Percentiles rank a stretch among this genome's conserved stretches.
Evolutionary conservation across 148 eudicot species (phyloP).

Genomic region (Silene latifolia): DNA sequence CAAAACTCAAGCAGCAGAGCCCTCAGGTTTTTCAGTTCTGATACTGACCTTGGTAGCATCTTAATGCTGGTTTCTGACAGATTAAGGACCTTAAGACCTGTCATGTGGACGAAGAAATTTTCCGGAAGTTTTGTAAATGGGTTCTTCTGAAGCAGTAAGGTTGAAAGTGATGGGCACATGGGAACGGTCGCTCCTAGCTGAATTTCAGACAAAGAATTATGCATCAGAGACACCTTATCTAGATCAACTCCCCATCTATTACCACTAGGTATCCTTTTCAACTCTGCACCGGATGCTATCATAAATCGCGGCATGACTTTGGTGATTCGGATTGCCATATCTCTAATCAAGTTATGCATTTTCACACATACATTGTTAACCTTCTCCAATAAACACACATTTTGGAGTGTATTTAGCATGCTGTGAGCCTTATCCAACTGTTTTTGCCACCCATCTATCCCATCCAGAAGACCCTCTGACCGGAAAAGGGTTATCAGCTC

Average conservation of each 20-base stretch:
- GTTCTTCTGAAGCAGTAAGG: slow-evolving; percentile 23
- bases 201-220: slow-evolving; percentile 28
- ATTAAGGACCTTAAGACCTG: slow-evolving; percentile 24
- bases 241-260: slow-evolving; percentile 22
- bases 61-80: slow-evolving; percentile 25
- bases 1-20: slow-evolving; percentile 25
- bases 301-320: slow-evolving; percentile 19
- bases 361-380: slow-evolving; percentile 10
- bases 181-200: slow-evolving; percentile 23
- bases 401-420: slow-evolving; percentile 28
- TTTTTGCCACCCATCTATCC: slow-evolving; percentile 19
- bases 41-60: slow-evolving; percentile 20
- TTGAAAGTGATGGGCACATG: slow-evolving; percentile 24
- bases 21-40: slow-evolving; percentile 24
- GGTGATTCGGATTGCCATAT: slow-evolving; percentile 28
- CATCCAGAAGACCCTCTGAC: slow-evolving; percentile 24
- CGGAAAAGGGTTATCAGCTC: slow-evolving; percentile 28
- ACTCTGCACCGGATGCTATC: slow-evolving; percentile 25
- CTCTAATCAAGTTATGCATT: slow-evolving; percentile 28
- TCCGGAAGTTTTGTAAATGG: slow-evolving; percentile 30
- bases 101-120: slow-evolving; percentile 20
- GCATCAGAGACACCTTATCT: slow-evolving; percentile 25
- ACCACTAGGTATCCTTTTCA: slow-evolving; percentile 26
- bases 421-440: slow-evolving; percentile 27
- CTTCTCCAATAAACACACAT: slow-evolving; percentile 25